A percentile compares a stretch with the other conserved stretches of the same genome.
Evolutionary conservation across 768 basidiomycete genomes (phyloP).

Genomic region (Termitomyces sp.): DNA sequence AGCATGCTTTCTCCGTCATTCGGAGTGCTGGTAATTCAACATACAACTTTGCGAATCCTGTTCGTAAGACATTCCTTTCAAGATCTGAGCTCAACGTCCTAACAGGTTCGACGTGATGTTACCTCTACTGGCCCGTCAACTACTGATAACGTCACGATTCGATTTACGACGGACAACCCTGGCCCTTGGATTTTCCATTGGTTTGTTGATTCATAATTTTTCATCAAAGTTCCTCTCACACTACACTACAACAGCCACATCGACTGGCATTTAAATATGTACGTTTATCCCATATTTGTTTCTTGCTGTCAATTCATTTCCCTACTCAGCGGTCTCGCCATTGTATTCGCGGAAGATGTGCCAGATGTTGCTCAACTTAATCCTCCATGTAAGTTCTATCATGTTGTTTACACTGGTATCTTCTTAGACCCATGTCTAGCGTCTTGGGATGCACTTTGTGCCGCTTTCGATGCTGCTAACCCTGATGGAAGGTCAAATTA

Average conservation of each 20-base stretch:
- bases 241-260: constrained; percentile 35
- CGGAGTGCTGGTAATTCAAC: constrained; percentile 27
- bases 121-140: constrained; percentile 25
- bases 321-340: constrained; percentile 29
- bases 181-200: constrained; percentile 53
- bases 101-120: constrained; percentile 25
- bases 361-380: neutral
- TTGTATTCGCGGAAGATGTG: constrained; percentile 38
- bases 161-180: constrained; percentile 49
- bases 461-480: constrained; percentile 17
- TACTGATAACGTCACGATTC: constrained; percentile 39
- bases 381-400: neutral
- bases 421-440: constrained; percentile 9
- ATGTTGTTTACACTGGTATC: neutral
- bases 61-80: neutral
- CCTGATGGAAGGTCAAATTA: neutral
- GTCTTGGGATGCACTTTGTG: constrained; percentile 34
- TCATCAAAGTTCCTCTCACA: neutral
- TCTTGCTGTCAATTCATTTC: neutral
- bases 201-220: constrained; percentile 16
- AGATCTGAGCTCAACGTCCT: neutral
- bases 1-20: constrained; percentile 38
- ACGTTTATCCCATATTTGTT: neutral
- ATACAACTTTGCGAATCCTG: constrained; percentile 23
- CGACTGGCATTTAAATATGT: constrained; percentile 48